phyloP scores from a whole-genome alignment of 345 rosid genomes.

The Arabidopsis arenosa region DNA sequence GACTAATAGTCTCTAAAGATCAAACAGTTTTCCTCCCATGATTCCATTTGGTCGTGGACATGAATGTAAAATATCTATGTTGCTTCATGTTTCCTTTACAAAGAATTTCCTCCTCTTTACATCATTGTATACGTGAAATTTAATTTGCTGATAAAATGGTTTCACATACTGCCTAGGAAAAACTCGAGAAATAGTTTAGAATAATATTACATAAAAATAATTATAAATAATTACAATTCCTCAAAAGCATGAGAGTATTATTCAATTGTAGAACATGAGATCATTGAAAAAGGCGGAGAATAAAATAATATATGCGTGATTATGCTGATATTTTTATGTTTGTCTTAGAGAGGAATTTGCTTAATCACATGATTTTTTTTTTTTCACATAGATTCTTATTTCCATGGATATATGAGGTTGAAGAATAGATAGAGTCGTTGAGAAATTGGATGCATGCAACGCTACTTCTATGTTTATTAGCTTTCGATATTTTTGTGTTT shows the following conservation, averaged over 20 bases:
- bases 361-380: not conserved
- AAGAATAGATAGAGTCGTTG: not conserved
- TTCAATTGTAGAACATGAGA: too few species aligned
- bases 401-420: not conserved
- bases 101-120: not conserved
- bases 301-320: too few species aligned
- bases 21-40: conserved; percentile 1
- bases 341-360: not conserved
- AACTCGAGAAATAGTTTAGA: not conserved
- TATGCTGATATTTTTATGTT: too few species aligned
- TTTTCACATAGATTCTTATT: too few species aligned
- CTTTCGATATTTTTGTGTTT: not conserved
- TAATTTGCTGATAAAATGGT: not conserved
- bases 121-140: not conserved
- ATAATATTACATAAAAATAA: not conserved
- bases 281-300: too few species aligned
- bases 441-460: not conserved
- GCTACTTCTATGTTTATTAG: not conserved
- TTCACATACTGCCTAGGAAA: not conserved
- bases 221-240: too few species aligned
- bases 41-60: conserved; percentile 20
- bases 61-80: not conserved
- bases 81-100: conserved; percentile 17
- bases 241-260: too few species aligned
- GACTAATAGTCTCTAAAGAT: conserved; percentile 18